Evolutionary conservation across 73 alveolate genomes (phyloP), one percentile per base, ranked within the genome.

Genomic region (Paramecium biaurelia): DNA sequence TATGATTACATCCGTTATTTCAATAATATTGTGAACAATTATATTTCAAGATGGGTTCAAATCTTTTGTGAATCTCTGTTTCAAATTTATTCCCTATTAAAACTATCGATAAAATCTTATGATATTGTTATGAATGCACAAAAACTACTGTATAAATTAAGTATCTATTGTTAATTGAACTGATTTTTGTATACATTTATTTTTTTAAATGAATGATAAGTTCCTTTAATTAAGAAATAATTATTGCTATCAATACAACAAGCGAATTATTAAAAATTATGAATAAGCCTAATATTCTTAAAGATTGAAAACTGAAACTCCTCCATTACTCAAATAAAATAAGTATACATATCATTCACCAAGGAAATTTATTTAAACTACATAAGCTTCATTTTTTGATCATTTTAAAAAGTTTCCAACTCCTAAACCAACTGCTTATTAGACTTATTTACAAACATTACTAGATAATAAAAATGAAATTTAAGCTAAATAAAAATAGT

Each of bases 371-470:
- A 63, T 63, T 10, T 12, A 63, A 63, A 26, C 84, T 30, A 63
- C 84, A 26, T 32, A 63, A 26, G 84, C 84, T 2, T 63, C 84
- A 26, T 63, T 63, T 32, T 63, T 63, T 32, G 84, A 63, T 63
- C 45, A 63, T 10, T 63, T 63, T 32, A 63, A 63, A 63, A 63
- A 63, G 84, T 63, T 63, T 32, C 84, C 84, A 24, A 63, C 45
- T 15, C 84, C 84, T 63, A 63, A 63, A 26, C 84, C 84, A 23
- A 63, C 84, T 12, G 84, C 84, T 32, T 63, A 63, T 63, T n/a
- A 63, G 24, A 63, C 49, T 11, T 63, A 63, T 9, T 26, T 63
- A n/a, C 26, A 63, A 32, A 63, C 49, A 26, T 12, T 63, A 24
- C 21, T 63, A 30, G 49, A 63, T 2, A 26, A 63, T 63, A 63